Conservation (phyloP, 2,329 filamentous ascomycete species). For the Stachybotrys echinatus region DNA sequence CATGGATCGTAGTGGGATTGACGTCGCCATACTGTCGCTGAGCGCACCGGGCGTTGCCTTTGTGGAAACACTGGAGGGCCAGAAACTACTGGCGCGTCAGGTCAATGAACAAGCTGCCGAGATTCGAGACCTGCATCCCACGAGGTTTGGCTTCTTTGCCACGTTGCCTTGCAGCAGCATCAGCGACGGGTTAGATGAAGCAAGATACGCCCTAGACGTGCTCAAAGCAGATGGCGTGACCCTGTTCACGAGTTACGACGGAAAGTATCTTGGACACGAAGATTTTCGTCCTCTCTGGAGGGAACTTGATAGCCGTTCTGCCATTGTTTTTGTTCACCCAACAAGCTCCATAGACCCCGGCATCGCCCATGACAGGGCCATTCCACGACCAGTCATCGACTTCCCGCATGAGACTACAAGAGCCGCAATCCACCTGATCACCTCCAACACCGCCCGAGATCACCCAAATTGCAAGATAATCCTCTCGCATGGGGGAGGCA, state of each 20-base stretch:
- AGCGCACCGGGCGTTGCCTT: neutral
- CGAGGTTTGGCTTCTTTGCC: neutral
- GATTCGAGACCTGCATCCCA: neutral
- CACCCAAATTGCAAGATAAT: conserved; percentile 2
- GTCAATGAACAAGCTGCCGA: neutral
- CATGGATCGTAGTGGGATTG: neutral
- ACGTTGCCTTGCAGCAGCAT: neutral
- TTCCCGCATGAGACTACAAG: conserved; percentile 4
- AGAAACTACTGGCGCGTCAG: neutral
- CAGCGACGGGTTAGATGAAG: neutral
- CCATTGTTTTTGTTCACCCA: conserved; percentile 42
- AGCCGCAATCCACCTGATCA: conserved; percentile 2
- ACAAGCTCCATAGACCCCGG: conserved; percentile 24
- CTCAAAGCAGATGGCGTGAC: conserved; percentile 40
- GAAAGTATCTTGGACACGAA: conserved; percentile 37
- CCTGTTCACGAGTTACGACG: conserved; percentile 39
- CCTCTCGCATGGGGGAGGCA: conserved; percentile 5
- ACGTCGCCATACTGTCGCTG: neutral
- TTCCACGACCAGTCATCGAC: conserved; percentile 4
- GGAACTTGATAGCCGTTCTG: conserved; percentile 31
- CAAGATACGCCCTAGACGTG: conserved; percentile 18
- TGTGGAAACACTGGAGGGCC: neutral
- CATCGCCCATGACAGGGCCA: neutral
- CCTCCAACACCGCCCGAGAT: neutral
- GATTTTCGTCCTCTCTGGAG: conserved; percentile 35